Base-by-base conservation (phyloP, 257 asterid species). In the Solanum chilense region DNA sequence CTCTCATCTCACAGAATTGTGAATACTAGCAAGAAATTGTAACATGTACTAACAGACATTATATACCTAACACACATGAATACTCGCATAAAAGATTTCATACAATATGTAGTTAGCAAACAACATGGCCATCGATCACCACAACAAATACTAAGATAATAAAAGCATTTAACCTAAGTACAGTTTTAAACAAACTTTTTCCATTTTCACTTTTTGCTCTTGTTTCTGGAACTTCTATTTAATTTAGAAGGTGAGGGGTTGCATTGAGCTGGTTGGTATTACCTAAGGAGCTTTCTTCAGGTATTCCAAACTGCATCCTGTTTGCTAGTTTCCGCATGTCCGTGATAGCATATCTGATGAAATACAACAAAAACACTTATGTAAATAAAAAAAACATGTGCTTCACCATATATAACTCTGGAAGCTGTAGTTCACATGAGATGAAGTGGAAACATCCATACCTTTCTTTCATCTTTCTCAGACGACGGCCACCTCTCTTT, bases 281-380 rank as follows among this genome's bases (percentile, higher is more conserved):
- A 96, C 99, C 99, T 90, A 95, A 91, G 69, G 99, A 97, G 91
- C 99, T 97, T 94, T 97, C 99, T 91, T 97, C 99, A 52, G 98
- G 99, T 70, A 95, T 86, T 77, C 98, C 98, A 86, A 97, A 97
- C 90, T 93, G 96, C 99, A 97, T 97, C 91, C 99, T 94, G 86
- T 97, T 97, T 33, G 98, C 98, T 87, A 94, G 94, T 93, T 97
- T 97, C 90, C 98, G 91, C 99, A 97, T 95, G 90, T 97, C 99
- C 11, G 99, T 95, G 90, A 97, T 88, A 87, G 99, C 99, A 91
- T 95, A 95, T 82, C 99, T 97, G 93, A 83, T 85, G 74, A 13
- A 88, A 89, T 71, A 60, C 81, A 85, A 49, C 49, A 73, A 84
- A 84, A 21, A 25, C 44, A 25, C 90, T 20, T 74, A 92, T 71